Percentiles rank a stretch among this genome's conserved stretches.
phyloP scores from a whole-genome alignment of 2,329 filamentous ascomycete genomes.

The Aspergillus eucalypticola region DNA sequence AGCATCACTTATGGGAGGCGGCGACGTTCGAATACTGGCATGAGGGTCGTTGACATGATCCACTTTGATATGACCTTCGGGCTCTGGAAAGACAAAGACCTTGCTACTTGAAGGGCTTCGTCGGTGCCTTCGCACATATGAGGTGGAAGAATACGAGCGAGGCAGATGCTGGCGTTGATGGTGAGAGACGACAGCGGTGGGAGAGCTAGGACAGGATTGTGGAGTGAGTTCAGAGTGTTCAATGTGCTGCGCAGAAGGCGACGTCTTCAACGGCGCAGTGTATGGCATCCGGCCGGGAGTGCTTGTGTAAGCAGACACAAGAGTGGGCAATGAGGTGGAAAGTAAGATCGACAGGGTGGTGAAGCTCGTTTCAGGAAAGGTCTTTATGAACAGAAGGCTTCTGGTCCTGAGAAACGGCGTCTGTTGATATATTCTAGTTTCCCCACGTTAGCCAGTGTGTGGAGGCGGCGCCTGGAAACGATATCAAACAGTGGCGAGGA shows the following conservation, averaged over 20 bases:
- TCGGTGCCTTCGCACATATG: slow-evolving; percentile 63
- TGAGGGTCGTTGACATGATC: slow-evolving; percentile 42
- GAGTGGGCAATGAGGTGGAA: slow-evolving; percentile 12
- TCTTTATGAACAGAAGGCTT: not conserved
- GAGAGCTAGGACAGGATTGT: slow-evolving; percentile 24
- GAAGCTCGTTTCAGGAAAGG: not conserved
- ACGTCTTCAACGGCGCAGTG: slow-evolving; percentile 55
- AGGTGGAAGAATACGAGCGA: slow-evolving; percentile 59
- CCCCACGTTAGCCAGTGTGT: slow-evolving; percentile 11
- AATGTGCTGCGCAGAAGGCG: slow-evolving; percentile 55
- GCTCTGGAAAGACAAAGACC: slow-evolving; percentile 32
- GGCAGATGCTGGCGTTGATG: slow-evolving; percentile 51
- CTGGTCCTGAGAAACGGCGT: slow-evolving; percentile 2
- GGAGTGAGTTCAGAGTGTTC: slow-evolving; percentile 51
- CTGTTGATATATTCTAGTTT: slow-evolving; percentile 15
- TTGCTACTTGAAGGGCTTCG: slow-evolving; percentile 56
- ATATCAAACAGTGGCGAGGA: not conserved
- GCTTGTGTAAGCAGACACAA: slow-evolving; percentile 35
- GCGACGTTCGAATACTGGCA: slow-evolving; percentile 75
- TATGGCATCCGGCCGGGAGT: slow-evolving; percentile 52
- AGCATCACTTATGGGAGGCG: slow-evolving; percentile 74
- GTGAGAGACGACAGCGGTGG: slow-evolving; percentile 14
- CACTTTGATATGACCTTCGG: slow-evolving; percentile 25
- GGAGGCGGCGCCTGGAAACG: not conserved
- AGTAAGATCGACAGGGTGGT: not conserved